Conservation (phyloP, 2,329 filamentous ascomycete species). For the Aspergillus eucalypticola region DNA sequence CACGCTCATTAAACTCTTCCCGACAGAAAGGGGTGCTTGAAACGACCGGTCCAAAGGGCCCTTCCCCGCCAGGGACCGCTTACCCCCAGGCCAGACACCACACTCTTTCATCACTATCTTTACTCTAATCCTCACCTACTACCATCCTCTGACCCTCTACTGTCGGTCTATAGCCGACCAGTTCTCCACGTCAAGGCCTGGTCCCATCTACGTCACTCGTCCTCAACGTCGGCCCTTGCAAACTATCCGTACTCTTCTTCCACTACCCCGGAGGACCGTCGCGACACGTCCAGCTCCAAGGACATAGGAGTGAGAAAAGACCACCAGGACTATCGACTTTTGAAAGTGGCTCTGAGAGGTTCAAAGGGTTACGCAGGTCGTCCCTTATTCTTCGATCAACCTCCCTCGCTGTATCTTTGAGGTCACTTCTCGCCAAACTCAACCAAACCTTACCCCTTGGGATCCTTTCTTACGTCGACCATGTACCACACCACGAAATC, state of each 20-base stretch:
- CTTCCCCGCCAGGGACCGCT: constrained; percentile 19
- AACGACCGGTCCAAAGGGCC: constrained; percentile 18
- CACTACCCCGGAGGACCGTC: not conserved
- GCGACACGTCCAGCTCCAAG: not conserved
- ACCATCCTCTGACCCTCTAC: constrained; percentile 1
- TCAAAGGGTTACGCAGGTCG: constrained; percentile 42
- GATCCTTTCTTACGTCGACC: constrained; percentile 9
- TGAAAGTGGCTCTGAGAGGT: constrained; percentile 7
- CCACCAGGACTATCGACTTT: not conserved
- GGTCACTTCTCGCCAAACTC: no score
- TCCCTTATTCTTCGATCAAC: constrained; percentile 33
- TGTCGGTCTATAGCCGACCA: constrained; percentile 1
- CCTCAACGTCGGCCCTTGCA: not conserved
- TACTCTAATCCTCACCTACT: constrained; percentile 5
- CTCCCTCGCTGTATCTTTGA: constrained; percentile 18
- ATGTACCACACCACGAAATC: constrained; percentile 29
- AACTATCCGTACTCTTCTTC: not conserved
- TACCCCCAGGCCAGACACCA: constrained; percentile 14
- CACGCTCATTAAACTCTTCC: constrained; percentile 17
- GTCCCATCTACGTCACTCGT: not conserved
- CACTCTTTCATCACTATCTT: constrained; percentile 11
- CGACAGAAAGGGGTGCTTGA: constrained; percentile 24
- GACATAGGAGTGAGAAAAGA: not conserved
- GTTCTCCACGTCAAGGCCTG: not conserved
- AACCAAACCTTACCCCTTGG: not conserved